Evolutionary conservation across 2,329 filamentous ascomycete genomes (phyloP), one percentile per base, ranked within the genome.

Genomic region (Aspergillus novofumigatus): DNA sequence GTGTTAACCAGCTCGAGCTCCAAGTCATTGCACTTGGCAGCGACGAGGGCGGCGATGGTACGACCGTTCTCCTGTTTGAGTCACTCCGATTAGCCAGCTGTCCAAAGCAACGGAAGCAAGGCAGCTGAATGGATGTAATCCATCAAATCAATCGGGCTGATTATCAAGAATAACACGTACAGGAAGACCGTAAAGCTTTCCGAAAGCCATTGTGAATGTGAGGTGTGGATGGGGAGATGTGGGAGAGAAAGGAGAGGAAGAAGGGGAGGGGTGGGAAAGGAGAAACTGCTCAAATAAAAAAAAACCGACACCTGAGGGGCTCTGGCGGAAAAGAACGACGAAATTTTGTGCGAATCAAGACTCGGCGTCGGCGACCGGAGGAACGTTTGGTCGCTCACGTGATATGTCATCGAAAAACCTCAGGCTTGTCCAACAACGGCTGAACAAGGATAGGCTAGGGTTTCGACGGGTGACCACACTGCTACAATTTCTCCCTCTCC

Each of bases 11-110:
- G 78, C 80, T 97, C 91, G 69, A 99, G 78, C 66, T 97, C 92
- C 75, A 99, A 86, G 77, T 89, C 87, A 81, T 97, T 97, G 82
- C 91, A 92, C 88, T 99, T 97, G 71, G 94, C 94, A 75, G 97
- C 91, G 71, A 91, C 92, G 77, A 88, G 86, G 79, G 96, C 90
- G 77, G 88, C 87, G 73, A 89, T 90, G 78, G 89, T 90, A 83
- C 93, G 92, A 79, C 90, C 83, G 86, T 97, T 96, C 76, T 84
- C 85, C 92, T 97, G 74, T 55, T 53, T 56, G 67, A 56, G 58
- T 67, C 57, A 53, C 54, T 67, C 68, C 63, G 58, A 52, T 62
- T 59, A 60, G 59, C 58, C 54, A 57, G 32, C 23, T 49, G 29
- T 67, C 65, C 63, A 67, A 54, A 59, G 35, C 52, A 20, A n/a